phyloP scores from a whole-genome alignment of 1,284 basidiomycete genomes.

The Serendipita sp. region DNA sequence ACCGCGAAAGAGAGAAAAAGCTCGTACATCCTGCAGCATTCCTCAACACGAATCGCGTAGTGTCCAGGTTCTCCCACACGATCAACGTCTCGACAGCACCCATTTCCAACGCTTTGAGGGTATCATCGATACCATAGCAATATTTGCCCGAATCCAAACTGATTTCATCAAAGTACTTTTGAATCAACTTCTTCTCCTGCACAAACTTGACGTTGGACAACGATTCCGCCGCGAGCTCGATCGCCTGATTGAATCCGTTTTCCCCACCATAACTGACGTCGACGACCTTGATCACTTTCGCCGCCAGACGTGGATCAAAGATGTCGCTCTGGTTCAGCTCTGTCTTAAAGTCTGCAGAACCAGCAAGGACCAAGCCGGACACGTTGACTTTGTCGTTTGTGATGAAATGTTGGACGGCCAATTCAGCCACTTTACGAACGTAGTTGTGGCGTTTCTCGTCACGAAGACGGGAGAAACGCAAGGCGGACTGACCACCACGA shows the following conservation, averaged over 20 bases:
- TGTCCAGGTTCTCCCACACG: conserved; percentile 95
- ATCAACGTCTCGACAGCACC: conserved; percentile 95
- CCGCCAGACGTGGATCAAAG: conserved; percentile 78
- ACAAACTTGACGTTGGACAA: conserved; percentile 98
- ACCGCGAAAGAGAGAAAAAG: neutral
- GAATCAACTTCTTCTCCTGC: conserved; percentile 95
- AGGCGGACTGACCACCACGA: conserved; percentile 98
- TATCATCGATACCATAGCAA: conserved; percentile 97
- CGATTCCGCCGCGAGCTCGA: conserved; percentile 91
- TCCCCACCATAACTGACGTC: conserved; percentile 99
- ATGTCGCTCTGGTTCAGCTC: conserved; percentile 93
- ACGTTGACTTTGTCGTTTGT: conserved; percentile 98
- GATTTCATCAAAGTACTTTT: conserved; percentile 99
- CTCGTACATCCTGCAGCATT: conserved; percentile 75
- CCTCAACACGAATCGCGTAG: conserved; percentile 70
- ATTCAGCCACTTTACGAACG: conserved; percentile 95
- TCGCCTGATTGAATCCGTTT: conserved; percentile 98
- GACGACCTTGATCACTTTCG: conserved; percentile 93
- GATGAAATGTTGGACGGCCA: conserved; percentile 96
- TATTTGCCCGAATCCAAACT: conserved; percentile 95
- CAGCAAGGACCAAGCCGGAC: conserved; percentile 91
- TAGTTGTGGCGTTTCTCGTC: conserved; percentile 99
- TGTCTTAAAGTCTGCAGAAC: conserved; percentile 98
- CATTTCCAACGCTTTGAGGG: conserved; percentile 90
- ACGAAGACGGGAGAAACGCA: conserved; percentile 98